Base-by-base conservation (phyloP, 2,329 filamentous ascomycete genomes). In the Trichoderma sp. region DNA sequence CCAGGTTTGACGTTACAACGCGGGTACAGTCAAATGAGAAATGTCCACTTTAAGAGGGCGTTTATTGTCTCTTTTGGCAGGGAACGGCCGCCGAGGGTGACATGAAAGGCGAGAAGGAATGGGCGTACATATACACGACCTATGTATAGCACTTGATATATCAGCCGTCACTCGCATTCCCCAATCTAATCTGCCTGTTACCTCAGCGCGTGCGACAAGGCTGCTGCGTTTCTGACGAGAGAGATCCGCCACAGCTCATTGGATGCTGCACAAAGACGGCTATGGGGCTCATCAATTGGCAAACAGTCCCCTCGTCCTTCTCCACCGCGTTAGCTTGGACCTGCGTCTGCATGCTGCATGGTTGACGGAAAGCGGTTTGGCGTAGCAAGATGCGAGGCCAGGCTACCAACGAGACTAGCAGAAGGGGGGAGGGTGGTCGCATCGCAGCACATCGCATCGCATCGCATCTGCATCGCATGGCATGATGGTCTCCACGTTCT, bases 321-420 rank as follows among this genome's bases (percentile, higher is more conserved):
- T 71, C 70, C 70, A 71, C 70, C 43, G 26, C 59, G 43, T 66
- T 68, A 69, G 61, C 59, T 43, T 72, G 73, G 73, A 74, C 73
- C 73, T 74, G 73, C 73, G 65, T 74, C 73, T 66, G 71, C 63
- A 61, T 28, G 61, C 69, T 74, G 73, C 73, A 74, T 36, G 73
- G 61, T 26, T 32, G 47, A 68, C 63, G 73, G 71, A 68, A 74
- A 69, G 59, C 34, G 64, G 73, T 73, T 72, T 70, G 61, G 73
- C 72, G 69, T 66, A 28, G 36, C 36, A 59, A 58, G 50, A 32
- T 59, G 30, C 57, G 23, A 64, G 9, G 36, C 15, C 23, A 64
- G 36, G 23, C 20, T 13, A 23, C 13, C 39, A 50, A 17, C 36
- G 23, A 30, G 57, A 30, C 23, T 50, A 30, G 26, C 47, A 34